phyloP scores from a whole-genome alignment of 2,329 filamentous ascomycete species.

The Scortechinia acanthostroma region DNA sequence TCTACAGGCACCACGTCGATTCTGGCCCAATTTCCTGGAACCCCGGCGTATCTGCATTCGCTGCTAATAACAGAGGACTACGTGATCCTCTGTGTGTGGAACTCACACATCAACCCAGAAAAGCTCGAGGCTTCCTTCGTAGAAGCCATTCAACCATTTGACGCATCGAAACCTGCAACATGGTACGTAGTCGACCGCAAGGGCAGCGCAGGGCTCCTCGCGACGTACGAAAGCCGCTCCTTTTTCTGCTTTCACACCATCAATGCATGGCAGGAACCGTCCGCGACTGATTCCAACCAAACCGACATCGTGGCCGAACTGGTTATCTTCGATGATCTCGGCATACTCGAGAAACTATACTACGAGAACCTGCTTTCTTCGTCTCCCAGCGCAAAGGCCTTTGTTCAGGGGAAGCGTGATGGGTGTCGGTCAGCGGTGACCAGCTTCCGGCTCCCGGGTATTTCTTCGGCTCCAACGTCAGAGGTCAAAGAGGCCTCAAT shows the following conservation, averaged over 20 bases:
- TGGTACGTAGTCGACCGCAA: constrained; percentile 73
- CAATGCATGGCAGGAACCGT: constrained; percentile 66
- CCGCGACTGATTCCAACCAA: constrained; percentile 20
- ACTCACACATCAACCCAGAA: too few species aligned
- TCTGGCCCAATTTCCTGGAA: constrained; percentile 62
- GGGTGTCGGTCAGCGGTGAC: constrained; percentile 21
- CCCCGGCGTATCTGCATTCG: constrained; percentile 65
- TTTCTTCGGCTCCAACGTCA: neutral
- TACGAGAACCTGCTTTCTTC: constrained; percentile 57
- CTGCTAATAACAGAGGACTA: constrained; percentile 68
- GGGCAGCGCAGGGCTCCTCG: constrained; percentile 55
- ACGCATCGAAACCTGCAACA: constrained; percentile 41
- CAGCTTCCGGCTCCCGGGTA: constrained; percentile 3
- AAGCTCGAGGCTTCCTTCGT: constrained; percentile 49
- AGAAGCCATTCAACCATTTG: constrained; percentile 60
- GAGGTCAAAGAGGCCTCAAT: neutral
- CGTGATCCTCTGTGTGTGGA: constrained; percentile 65
- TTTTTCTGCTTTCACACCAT: constrained; percentile 76
- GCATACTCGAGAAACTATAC: constrained; percentile 62
- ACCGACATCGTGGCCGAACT: constrained; percentile 54
- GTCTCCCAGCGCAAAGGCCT: constrained; percentile 13
- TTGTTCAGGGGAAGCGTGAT: constrained; percentile 14
- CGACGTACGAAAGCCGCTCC: constrained; percentile 57
- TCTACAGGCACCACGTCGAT: constrained; percentile 61
- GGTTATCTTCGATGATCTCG: constrained; percentile 52